Conservation (phyloP, 2,329 filamentous ascomycete species). For the Alternaria panax region DNA sequence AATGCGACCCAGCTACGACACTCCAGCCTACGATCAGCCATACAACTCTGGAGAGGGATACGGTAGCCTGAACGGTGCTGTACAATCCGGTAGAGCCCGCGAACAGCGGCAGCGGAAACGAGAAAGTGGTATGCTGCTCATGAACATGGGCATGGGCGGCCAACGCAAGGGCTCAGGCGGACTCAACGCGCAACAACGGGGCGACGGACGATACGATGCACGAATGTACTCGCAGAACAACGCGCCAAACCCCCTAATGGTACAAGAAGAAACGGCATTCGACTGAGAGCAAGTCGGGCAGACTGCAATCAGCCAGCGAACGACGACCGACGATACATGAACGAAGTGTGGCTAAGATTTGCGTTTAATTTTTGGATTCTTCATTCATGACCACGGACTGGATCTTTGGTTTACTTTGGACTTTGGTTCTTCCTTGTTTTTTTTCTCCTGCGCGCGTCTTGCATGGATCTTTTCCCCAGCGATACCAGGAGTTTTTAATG, state of each 20-base stretch:
- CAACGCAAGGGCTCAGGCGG: slow-evolving; percentile 49
- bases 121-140: slow-evolving; percentile 51
- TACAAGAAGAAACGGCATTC: slow-evolving; percentile 43
- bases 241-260: slow-evolving; percentile 31
- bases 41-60: slow-evolving; percentile 41
- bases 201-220: slow-evolving; percentile 31
- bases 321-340: slow-evolving; percentile 17
- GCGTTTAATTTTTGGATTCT: slow-evolving; percentile 41
- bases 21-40: slow-evolving; percentile 38
- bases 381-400: slow-evolving; percentile 39
- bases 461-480: slow-evolving; percentile 7
- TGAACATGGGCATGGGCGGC: slow-evolving; percentile 46
- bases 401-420: slow-evolving; percentile 26
- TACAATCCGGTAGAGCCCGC: slow-evolving; percentile 34
- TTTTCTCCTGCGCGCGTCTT: slow-evolving; percentile 2
- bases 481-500: slow-evolving; percentile 1
- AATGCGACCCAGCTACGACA: slow-evolving; percentile 59
- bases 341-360: slow-evolving; percentile 19
- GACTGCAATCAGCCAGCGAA: not conserved
- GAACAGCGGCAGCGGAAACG: slow-evolving; percentile 46
- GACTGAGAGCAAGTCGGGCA: slow-evolving; percentile 22
- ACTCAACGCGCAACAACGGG: slow-evolving; percentile 26
- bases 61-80: slow-evolving; percentile 45
- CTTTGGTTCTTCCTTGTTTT: slow-evolving; percentile 1
- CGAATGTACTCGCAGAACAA: slow-evolving; percentile 9